A percentile compares a stretch with the other conserved stretches of the same genome.
Conservation (phyloP, 768 basidiomycete species). For the Leccinum subgranulosum region DNA sequence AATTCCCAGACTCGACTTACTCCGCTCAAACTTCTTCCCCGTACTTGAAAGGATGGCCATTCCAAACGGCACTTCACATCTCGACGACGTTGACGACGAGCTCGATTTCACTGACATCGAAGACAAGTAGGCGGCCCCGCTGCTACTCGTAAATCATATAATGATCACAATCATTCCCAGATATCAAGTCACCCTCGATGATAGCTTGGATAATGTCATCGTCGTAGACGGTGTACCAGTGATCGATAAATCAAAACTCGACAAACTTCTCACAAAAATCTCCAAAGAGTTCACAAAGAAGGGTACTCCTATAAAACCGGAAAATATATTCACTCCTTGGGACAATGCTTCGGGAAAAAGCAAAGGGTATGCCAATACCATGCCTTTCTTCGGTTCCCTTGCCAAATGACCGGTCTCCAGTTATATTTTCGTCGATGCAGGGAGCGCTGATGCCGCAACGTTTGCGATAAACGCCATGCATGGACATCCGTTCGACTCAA, state of each 20-base stretch:
- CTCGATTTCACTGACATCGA: conserved; percentile 91
- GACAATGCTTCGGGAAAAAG: conserved; percentile 77
- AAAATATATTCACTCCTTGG: conserved; percentile 87
- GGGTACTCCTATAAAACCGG: conserved; percentile 71
- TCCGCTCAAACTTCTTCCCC: background rate
- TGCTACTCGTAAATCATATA: background rate
- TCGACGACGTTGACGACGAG: conserved; percentile 49
- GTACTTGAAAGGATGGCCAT: conserved; percentile 42
- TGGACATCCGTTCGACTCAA: conserved; percentile 82
- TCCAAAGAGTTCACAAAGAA: conserved; percentile 81
- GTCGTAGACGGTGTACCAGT: conserved; percentile 92
- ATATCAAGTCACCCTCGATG: conserved; percentile 81
- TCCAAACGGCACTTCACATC: conserved; percentile 31
- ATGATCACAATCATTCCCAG: conserved; percentile 39
- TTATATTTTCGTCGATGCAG: conserved; percentile 80
- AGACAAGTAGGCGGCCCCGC: conserved; percentile 55
- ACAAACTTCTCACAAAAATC: conserved; percentile 77
- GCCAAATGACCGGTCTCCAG: conserved; percentile 36
- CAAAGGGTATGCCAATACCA: conserved; percentile 68
- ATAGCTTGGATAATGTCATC: conserved; percentile 86
- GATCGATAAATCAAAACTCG: conserved; percentile 82
- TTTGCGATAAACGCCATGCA: conserved; percentile 66
- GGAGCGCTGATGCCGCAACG: conserved; percentile 64
- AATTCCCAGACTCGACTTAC: background rate
- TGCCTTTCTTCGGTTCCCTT: background rate